Conservation (phyloP, 129 eudicot genomes). For the Saposhnikovia divaricata region DNA sequence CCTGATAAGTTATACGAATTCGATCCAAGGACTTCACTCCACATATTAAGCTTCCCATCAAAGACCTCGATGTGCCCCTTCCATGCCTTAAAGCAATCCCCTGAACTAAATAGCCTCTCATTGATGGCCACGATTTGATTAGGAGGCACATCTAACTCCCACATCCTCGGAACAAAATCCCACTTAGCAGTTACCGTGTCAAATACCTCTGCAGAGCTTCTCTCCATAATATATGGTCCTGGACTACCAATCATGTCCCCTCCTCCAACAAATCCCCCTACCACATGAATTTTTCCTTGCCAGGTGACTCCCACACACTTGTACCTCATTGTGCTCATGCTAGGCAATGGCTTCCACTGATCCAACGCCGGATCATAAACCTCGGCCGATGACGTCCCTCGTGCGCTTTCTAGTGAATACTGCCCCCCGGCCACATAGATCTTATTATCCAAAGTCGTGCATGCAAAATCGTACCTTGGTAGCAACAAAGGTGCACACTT, state of each 20-base stretch:
- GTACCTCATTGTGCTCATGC: slow-evolving; percentile 52
- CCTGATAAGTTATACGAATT: slow-evolving; percentile 16
- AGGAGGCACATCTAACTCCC: slow-evolving; percentile 70
- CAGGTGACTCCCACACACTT: slow-evolving; percentile 59
- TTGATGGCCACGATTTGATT: slow-evolving; percentile 41
- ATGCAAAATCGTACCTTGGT: slow-evolving; percentile 52
- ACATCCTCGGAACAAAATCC: slow-evolving; percentile 48
- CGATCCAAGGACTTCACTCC: slow-evolving; percentile 50
- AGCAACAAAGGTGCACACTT: slow-evolving; percentile 31
- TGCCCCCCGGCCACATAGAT: slow-evolving; percentile 66
- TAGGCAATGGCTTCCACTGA: slow-evolving; percentile 46
- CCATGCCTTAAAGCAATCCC: slow-evolving; percentile 55
- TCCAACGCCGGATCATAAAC: slow-evolving; percentile 54
- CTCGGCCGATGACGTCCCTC: slow-evolving; percentile 48
- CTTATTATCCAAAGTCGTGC: slow-evolving; percentile 32
- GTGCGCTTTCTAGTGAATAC: slow-evolving; percentile 19
- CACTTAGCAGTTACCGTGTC: slow-evolving; percentile 29
- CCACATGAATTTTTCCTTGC: slow-evolving; percentile 39
- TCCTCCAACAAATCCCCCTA: slow-evolving; percentile 54
- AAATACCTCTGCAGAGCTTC: slow-evolving; percentile 64
- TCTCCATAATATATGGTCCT: slow-evolving; percentile 33
- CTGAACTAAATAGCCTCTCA: slow-evolving; percentile 50
- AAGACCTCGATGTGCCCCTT: slow-evolving; percentile 58
- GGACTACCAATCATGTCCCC: slow-evolving; percentile 16
- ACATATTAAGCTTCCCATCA: slow-evolving; percentile 41